A percentile compares a stretch with the other conserved stretches of the same genome.
phyloP scores from a whole-genome alignment of 192 early-diverging fungal species.

The Gonapodya prolifera region DNA sequence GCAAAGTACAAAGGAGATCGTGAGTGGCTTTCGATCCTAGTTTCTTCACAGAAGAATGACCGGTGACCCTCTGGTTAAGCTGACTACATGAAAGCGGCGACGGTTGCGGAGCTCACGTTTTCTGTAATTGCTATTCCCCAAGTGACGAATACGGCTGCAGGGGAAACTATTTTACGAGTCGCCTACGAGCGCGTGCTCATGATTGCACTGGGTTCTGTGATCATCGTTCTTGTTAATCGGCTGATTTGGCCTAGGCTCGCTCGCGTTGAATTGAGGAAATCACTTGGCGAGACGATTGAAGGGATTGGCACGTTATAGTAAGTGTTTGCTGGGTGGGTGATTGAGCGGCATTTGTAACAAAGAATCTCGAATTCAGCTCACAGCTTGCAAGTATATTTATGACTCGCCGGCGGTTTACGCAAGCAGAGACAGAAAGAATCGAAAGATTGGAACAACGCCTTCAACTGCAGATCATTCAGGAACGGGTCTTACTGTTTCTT shows the following conservation, averaged over 20 bases:
- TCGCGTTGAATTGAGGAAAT: neutral
- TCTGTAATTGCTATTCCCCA: neutral
- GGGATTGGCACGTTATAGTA: neutral
- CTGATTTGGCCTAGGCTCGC: constrained; percentile 1
- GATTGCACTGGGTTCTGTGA: neutral
- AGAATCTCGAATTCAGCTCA: neutral
- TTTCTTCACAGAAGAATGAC: neutral
- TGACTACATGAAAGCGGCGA: neutral
- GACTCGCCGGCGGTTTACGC: neutral
- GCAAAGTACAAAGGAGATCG: neutral
- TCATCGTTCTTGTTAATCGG: neutral
- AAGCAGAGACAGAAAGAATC: neutral
- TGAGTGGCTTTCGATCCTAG: neutral
- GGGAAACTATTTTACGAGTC: neutral
- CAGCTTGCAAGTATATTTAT: neutral
- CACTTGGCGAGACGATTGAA: neutral
- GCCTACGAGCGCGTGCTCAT: neutral
- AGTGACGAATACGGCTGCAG: neutral
- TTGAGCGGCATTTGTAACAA: neutral
- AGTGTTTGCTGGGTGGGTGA: neutral
- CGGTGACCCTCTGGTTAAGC: neutral
- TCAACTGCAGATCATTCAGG: neutral
- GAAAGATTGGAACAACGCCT: neutral
- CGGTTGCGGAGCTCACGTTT: neutral
- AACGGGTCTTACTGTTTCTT: neutral